Evolutionary conservation across 177 flowering plant genomes (phyloP), one percentile per base, ranked within the genome.

Genomic region (Vitis hybrid): DNA sequence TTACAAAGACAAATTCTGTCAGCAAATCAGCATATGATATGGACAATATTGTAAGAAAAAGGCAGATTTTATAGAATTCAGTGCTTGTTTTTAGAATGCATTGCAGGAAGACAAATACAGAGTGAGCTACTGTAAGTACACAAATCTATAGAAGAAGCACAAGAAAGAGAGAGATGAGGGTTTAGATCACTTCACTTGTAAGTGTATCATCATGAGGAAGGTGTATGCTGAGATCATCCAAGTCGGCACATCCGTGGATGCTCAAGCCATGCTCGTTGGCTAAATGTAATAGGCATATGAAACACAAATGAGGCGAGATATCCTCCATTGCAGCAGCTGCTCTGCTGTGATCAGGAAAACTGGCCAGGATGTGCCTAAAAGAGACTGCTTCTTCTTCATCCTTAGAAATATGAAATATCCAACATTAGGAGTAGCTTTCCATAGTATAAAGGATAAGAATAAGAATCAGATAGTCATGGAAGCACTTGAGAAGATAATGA

Each of bases 241-340:
- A 65, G 73, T 69, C 71, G 60, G 82, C 14, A 62, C 77, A 78
- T 55, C 90, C 91, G 5, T 66, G 75, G 65, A 94, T 87, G 66
- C 75, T 76, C 74, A 94, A 74, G 3, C 88, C 84, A 62, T 94
- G 91, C 83, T 94, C 97, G 73, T 92, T 94, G 15, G 99, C 99
- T 49, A 94, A 78, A 86, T 94, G 99, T 73, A 94, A 64, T 2
- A 94, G 80, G 72, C 97, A 94, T 62, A 94, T 94, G 82, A 94
- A 94, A 75, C 99, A 91, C 69, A 94, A 72, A 81, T 94, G 99
- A 12, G 98, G 92, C 4, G 99, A 95, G 64, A 91, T 90, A 30
- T 89, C 93, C 23, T 81, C 77, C n/a, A 74, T 72, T 10, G 86
- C 78, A 77, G 83, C 72, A 50, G 91, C 91, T 56, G 96, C 96